phyloP scores from a whole-genome alignment of 1,284 basidiomycete genomes.

The Ceratobasidium sp. region DNA sequence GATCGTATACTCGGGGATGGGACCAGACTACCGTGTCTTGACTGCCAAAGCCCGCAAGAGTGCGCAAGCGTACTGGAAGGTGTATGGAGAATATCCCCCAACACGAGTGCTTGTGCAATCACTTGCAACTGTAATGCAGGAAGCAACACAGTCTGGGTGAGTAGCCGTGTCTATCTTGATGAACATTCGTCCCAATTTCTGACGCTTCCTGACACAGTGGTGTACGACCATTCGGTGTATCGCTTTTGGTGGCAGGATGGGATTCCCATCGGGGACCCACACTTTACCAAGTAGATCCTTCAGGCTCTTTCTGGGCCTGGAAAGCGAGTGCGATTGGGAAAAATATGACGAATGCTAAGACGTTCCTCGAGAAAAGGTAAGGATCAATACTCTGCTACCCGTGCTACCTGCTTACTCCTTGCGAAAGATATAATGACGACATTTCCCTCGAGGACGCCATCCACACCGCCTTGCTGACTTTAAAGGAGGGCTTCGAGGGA shows the following conservation, averaged over 20 bases:
- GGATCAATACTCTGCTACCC: slow-evolving; percentile 49
- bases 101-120: slow-evolving; percentile 97
- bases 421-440: slow-evolving; percentile 94
- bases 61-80: slow-evolving; percentile 99
- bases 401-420: not conserved
- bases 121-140: slow-evolving; percentile 97
- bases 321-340: slow-evolving; percentile 99
- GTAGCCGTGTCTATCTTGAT: slow-evolving; percentile 50
- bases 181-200: not conserved
- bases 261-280: slow-evolving; percentile 91
- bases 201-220: slow-evolving; percentile 66
- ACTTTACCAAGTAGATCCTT: slow-evolving; percentile 98
- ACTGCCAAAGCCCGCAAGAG: slow-evolving; percentile 95
- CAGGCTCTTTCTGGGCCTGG: slow-evolving; percentile 99
- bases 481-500: slow-evolving; percentile 99
- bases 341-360: slow-evolving; percentile 99
- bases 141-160: slow-evolving; percentile 98
- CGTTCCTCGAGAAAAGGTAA: slow-evolving; percentile 97
- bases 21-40: slow-evolving; percentile 96
- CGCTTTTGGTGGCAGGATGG: slow-evolving; percentile 95
- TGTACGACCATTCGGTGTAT: slow-evolving; percentile 97
- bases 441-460: slow-evolving; percentile 99
- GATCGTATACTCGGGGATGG: slow-evolving; percentile 99
- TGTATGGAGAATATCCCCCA: slow-evolving; percentile 99
- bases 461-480: slow-evolving; percentile 96